These are phyloP conservation scores for Ricinus communis DNA, from an alignment of 345 rosid species.

Conservation along the genomic window DNA sequence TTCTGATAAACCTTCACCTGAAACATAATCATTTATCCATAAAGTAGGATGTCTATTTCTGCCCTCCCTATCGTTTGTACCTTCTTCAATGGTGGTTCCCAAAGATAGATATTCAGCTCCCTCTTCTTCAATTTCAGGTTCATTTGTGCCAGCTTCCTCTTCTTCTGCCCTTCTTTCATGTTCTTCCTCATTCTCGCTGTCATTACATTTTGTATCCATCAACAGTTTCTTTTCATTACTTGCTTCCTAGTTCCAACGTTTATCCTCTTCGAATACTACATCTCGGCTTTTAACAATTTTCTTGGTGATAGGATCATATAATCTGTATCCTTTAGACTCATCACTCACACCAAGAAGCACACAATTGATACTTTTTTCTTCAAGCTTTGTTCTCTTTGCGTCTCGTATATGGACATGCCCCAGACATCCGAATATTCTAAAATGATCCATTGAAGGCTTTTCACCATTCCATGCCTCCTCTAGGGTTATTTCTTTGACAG, in stretches of 20 bases:
- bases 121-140: background rate
- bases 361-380: no score
- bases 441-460: no score
- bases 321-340: background rate
- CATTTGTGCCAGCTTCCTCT: no score
- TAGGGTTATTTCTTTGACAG: no score
- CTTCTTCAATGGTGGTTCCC: no score
- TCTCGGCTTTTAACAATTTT: background rate
- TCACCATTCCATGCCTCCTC: no score
- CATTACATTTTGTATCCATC: background rate
- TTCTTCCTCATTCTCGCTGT: no score
- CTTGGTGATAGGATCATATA: background rate
- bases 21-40: background rate
- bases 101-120: background rate
- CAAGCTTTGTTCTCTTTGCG: no score
- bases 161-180: no score
- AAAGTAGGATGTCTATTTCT: background rate
- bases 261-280: background rate
- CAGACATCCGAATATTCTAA: no score
- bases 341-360: no score
- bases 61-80: background rate
- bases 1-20: background rate
- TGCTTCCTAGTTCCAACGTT: background rate
- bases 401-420: no score
- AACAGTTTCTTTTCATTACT: background rate